Percentiles rank a stretch among this genome's conserved stretches.
phyloP scores from a whole-genome alignment of 129 eudicot genomes.

The Pulicaria dysenterica region DNA sequence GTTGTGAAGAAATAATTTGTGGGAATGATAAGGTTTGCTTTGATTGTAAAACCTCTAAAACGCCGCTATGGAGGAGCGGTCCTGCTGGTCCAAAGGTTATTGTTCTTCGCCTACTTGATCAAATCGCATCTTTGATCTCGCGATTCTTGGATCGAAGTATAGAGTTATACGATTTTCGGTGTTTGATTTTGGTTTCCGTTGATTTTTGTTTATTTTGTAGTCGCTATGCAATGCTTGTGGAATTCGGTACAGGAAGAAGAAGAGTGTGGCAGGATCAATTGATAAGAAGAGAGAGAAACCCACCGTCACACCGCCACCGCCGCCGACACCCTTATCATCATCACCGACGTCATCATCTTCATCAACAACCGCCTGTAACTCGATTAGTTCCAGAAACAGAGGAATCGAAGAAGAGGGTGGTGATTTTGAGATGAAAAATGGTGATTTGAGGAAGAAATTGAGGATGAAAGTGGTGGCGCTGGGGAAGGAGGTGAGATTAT shows the following conservation, averaged over 20 bases:
- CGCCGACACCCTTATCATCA: not conserved
- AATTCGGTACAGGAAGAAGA: slow-evolving; percentile 60
- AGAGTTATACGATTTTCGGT: not conserved
- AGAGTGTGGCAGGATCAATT: not conserved
- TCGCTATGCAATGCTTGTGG: slow-evolving; percentile 89
- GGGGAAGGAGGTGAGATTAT: slow-evolving; percentile 33
- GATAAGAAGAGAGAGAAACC: slow-evolving; percentile 30
- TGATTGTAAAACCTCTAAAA: slow-evolving; percentile 65
- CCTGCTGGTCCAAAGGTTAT: slow-evolving; percentile 72
- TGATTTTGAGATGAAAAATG: not conserved
- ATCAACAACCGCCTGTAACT: not conserved
- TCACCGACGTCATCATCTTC: slow-evolving; percentile 1
- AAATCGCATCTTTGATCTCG: not conserved
- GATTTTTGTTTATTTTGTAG: slow-evolving; percentile 34
- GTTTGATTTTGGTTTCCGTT: not conserved
- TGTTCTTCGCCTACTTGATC: not conserved
- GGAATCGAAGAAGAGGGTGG: not conserved
- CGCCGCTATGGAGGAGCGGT: slow-evolving; percentile 81
- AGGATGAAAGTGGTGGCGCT: slow-evolving; percentile 39
- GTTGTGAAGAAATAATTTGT: slow-evolving; percentile 7
- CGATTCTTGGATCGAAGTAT: not conserved
- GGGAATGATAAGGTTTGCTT: slow-evolving; percentile 42
- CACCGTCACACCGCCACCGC: not conserved
- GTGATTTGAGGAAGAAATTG: slow-evolving; percentile 21
- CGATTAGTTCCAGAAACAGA: not conserved